A percentile compares a stretch with the other conserved stretches of the same genome.
These are phyloP conservation scores for Vaccinium darrowii DNA, from an alignment of 148 eudicot genomes.

Conservation along the genomic window DNA sequence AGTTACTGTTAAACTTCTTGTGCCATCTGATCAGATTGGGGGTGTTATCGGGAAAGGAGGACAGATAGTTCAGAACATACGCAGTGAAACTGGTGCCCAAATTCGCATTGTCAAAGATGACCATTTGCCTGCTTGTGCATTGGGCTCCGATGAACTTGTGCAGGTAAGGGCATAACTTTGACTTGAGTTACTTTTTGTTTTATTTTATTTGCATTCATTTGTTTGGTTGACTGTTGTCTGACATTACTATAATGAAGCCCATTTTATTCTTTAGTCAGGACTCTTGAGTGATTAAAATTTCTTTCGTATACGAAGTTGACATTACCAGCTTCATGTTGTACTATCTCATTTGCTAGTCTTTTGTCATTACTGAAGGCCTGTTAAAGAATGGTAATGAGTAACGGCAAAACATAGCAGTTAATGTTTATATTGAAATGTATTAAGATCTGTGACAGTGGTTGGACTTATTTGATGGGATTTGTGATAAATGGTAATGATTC, in stretches of 20 bases:
- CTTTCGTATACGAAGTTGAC: not conserved
- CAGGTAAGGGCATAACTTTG: constrained; percentile 50
- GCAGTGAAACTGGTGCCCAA: constrained; percentile 91
- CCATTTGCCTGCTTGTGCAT: constrained; percentile 90
- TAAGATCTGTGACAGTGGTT: not conserved
- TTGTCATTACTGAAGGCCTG: not conserved
- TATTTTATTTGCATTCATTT: not conserved
- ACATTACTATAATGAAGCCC: not conserved
- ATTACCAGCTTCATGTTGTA: not conserved
- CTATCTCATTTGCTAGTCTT: not conserved
- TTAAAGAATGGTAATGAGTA: not conserved
- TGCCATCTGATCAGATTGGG: constrained; percentile 96
- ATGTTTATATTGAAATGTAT: not conserved
- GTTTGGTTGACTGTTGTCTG: not conserved
- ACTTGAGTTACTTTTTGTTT: not conserved
- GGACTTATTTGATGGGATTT: not conserved
- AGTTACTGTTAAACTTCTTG: constrained; percentile 74
- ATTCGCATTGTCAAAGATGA: constrained; percentile 88
- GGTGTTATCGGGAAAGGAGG: constrained; percentile 98
- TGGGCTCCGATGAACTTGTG: constrained; percentile 86
- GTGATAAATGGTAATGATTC: not conserved
- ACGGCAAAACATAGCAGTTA: not conserved
- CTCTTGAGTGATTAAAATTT: not conserved
- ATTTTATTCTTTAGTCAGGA: not conserved
- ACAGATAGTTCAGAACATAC: constrained; percentile 77